Base-by-base conservation (phyloP, 1,284 basidiomycete species). In the Cryptococcus depauperatus region DNA sequence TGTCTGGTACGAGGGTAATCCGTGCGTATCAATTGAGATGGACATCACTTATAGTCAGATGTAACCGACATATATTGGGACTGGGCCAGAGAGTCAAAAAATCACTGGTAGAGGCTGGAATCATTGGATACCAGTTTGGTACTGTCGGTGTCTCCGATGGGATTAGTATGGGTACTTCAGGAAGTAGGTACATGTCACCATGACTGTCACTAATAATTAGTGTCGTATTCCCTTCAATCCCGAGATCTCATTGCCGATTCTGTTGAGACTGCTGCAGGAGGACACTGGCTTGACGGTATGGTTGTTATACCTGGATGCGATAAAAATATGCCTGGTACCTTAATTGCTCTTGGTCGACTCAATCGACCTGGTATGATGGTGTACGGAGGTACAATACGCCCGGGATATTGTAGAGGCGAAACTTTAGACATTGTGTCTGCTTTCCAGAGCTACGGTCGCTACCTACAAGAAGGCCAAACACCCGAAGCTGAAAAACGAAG, bases 251-350 rank as follows among this genome's bases (percentile, higher is more conserved):
- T 98, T 57, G 93, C 93, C 49, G 93, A 97, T 72, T 82, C 85
- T 64, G 91, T 97, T 27, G 92, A 97, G 74, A 85, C 87, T 5
- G 91, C 89, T 26, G 92, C 85, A n/a, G 89, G 86, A 25, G 93
- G 91, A 6, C 93, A 98, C 70, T 95, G 91, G 80, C 79, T 97
- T n/a, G 93, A 97, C 65, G 93, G 88, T 33, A 90, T 95, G 84
- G 88, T 96, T 35, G 88, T 88, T 46, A 77, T 97, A 41, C 93
- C 93, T 29, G 91, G 91, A 28, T 96, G 91, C 67, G 91, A 96
- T 74, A 96, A 95, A 74, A 96, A 96, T 71, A 95, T 95, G 90
- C 91, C 91, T 9, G 91, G 91, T 47, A 88, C 90, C 32, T 73
- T 93, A 57, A 95, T 93, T 75, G 90, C 88, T 46, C 78, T 95